A percentile compares a stretch with the other conserved stretches of the same genome.
phyloP scores from a whole-genome alignment of 495 filamentous ascomycete genomes.

The Pyronema omphalodes region DNA sequence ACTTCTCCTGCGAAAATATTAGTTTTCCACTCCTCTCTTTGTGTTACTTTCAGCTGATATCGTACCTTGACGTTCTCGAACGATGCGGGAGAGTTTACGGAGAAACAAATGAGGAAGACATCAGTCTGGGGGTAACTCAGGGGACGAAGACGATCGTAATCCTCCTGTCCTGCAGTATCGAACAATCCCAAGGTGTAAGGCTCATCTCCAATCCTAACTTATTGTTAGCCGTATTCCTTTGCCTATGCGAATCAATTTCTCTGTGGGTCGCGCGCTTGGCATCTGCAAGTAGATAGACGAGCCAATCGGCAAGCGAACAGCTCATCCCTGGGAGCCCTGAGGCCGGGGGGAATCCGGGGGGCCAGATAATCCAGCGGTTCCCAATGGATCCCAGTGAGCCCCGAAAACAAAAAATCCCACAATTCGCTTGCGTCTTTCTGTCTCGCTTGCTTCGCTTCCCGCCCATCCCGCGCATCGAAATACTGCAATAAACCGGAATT shows the following conservation, averaged over 20 bases:
- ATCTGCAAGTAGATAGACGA: constrained; percentile 1
- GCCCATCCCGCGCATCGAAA: too few species aligned
- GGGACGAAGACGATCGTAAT: constrained; percentile 93
- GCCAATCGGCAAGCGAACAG: not conserved
- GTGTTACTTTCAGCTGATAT: not conserved
- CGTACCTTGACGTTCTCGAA: constrained; percentile 79
- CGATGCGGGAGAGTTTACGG: constrained; percentile 92
- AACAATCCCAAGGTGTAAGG: constrained; percentile 94
- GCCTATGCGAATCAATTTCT: not conserved
- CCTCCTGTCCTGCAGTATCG: constrained; percentile 97
- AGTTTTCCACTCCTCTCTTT: not conserved
- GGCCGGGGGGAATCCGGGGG: too few species aligned
- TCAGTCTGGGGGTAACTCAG: constrained; percentile 97
- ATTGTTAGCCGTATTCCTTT: constrained; percentile 2
- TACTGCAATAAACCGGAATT: too few species aligned
- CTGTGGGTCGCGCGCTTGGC: not conserved
- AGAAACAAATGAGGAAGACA: constrained; percentile 97
- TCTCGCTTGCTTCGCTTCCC: too few species aligned
- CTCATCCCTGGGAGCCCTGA: too few species aligned
- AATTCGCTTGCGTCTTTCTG: too few species aligned
- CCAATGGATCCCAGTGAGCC: too few species aligned
- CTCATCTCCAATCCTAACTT: constrained; percentile 85
- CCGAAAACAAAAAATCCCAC: too few species aligned
- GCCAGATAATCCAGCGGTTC: too few species aligned
- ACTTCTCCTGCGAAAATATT: constrained; percentile 50